Base-by-base conservation (phyloP, 768 basidiomycete genomes). In the Mycena belliarum region DNA sequence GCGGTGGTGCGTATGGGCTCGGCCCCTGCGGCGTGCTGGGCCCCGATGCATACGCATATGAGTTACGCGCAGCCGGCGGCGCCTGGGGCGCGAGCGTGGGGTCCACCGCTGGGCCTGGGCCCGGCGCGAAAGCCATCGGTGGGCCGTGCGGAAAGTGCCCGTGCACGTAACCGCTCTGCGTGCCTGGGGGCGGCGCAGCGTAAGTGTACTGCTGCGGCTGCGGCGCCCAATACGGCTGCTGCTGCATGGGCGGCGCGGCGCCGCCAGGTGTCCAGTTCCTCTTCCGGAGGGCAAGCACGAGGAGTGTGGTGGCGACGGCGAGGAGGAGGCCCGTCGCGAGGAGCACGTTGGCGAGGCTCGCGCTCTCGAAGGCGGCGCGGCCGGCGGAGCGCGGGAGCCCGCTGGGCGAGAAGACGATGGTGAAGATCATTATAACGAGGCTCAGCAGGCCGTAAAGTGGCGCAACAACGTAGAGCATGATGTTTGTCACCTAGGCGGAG, bases 371-470 rank as follows among this genome's bases (percentile, higher is more conserved):
- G 8, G 15, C 26, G 25, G 26, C 5, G 23, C 18, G 14, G 40
- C 15, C 35, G 14, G 43, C 38, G 23, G n/a, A 3, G 33, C 5
- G 2, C 6, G 50, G 25, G n/a, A 63, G 28, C 5, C 63, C 63
- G 18, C 41, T 37, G 11, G 55, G 46, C 2, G 63, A 64, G 42
- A 64, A 64, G 4, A 60, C 10, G 53, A 64, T 60, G 4, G 55
- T 41, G 59, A 64, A 64, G 33, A 60, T 55, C 55, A 64, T 55
- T 21, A 52, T 18, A 24, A 55, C 21, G 2, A 64, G 25, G 42
- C 45, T 28, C 21, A 54, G 24, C 24, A 50, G 1, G 32, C 20
- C 29, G 24, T 60, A 64, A 15, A 64, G 18, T 9, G 63, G 63
- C 16, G 38, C 52, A 28, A 64, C 26, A 28, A 28, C 55, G 46